phyloP scores from a whole-genome alignment of 192 early-diverging fungal species.

The Coemansia reversa region DNA sequence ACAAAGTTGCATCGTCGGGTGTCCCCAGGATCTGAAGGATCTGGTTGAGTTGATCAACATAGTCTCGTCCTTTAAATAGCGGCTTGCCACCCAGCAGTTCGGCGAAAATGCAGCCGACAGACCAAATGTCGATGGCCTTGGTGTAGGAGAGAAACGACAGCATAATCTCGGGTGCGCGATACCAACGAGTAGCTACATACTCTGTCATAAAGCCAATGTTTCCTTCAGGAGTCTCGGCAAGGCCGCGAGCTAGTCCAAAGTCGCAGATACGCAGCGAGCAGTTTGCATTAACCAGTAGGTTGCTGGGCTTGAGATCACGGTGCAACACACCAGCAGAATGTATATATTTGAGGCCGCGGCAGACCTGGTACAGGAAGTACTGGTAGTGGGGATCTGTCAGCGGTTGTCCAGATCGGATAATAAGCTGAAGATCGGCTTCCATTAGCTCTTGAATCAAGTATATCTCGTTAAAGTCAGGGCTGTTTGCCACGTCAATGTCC shows the following conservation, averaged over 20 bases:
- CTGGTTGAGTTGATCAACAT: slow-evolving; percentile 98
- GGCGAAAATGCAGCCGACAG: slow-evolving; percentile 98
- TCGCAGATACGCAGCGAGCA: slow-evolving; percentile 97
- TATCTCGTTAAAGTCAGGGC: slow-evolving; percentile 86
- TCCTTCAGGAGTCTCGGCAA: slow-evolving; percentile 74
- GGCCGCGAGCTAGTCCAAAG: slow-evolving; percentile 96
- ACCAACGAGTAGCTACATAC: slow-evolving; percentile 99
- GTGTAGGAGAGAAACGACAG: slow-evolving; percentile 96
- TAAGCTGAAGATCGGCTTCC: slow-evolving; percentile 98
- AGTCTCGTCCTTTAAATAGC: slow-evolving; percentile 95
- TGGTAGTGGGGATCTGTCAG: slow-evolving; percentile 96
- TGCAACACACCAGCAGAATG: slow-evolving; percentile 98
- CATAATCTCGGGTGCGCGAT: slow-evolving; percentile 98
- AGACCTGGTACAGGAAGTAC: slow-evolving; percentile 98
- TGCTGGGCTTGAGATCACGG: slow-evolving; percentile 96
- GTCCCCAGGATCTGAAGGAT: slow-evolving; percentile 94
- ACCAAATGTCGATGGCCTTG: slow-evolving; percentile 99
- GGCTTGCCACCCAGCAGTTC: slow-evolving; percentile 92
- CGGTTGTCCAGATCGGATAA: slow-evolving; percentile 90
- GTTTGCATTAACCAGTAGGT: slow-evolving; percentile 86
- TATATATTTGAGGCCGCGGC: slow-evolving; percentile 96
- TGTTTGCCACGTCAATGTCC: slow-evolving; percentile 86
- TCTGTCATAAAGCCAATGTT: slow-evolving; percentile 98
- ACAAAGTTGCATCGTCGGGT: slow-evolving; percentile 86
- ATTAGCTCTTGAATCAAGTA: slow-evolving; percentile 98